phyloP scores from a whole-genome alignment of 225 moss, liverwort and hornwort species.

The Sphagnum contortum region DNA sequence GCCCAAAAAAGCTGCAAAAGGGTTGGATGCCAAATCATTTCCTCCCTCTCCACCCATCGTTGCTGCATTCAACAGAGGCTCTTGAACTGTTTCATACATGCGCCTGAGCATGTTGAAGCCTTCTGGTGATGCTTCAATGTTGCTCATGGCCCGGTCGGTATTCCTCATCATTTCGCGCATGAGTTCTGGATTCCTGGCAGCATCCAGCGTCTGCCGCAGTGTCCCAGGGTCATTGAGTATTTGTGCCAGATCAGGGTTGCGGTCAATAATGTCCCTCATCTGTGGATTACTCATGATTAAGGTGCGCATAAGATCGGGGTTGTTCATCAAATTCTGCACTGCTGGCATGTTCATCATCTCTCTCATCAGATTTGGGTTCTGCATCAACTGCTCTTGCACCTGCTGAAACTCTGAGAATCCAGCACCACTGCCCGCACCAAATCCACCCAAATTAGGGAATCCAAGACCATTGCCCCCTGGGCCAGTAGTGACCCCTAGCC shows the following conservation, averaged over 20 bases:
- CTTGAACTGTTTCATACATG: slow-evolving; percentile 99
- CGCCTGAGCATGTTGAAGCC: slow-evolving; percentile 99
- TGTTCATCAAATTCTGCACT: slow-evolving; percentile 96
- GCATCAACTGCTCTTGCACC: slow-evolving; percentile 99
- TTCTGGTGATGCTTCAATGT: slow-evolving; percentile 98
- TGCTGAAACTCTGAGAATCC: slow-evolving; percentile 93
- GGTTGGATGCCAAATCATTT: slow-evolving; percentile 76
- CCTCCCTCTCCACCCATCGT: slow-evolving; percentile 87
- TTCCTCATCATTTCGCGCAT: slow-evolving; percentile 99
- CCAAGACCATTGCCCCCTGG: slow-evolving; percentile 37
- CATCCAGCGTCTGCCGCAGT: slow-evolving; percentile 90
- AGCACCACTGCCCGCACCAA: slow-evolving; percentile 60
- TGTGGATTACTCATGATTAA: slow-evolving; percentile 99
- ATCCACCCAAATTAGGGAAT: slow-evolving; percentile 20
- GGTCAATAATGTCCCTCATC: slow-evolving; percentile 95
- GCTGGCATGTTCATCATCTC: slow-evolving; percentile 99
- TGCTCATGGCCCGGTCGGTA: slow-evolving; percentile 98
- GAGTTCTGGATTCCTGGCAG: slow-evolving; percentile 93
- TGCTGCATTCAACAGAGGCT: slow-evolving; percentile 88
- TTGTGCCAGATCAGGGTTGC: slow-evolving; percentile 94
- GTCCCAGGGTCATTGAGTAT: slow-evolving; percentile 96
- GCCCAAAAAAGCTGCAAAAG: slow-evolving; percentile 80
- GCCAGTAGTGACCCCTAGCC: slow-evolving; percentile 45
- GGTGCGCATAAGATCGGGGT: slow-evolving; percentile 91
- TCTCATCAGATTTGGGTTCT: slow-evolving; percentile 93